phyloP scores from a whole-genome alignment of 805 yeast genomes.

The Saccharomyces cerevisiae region DNA sequence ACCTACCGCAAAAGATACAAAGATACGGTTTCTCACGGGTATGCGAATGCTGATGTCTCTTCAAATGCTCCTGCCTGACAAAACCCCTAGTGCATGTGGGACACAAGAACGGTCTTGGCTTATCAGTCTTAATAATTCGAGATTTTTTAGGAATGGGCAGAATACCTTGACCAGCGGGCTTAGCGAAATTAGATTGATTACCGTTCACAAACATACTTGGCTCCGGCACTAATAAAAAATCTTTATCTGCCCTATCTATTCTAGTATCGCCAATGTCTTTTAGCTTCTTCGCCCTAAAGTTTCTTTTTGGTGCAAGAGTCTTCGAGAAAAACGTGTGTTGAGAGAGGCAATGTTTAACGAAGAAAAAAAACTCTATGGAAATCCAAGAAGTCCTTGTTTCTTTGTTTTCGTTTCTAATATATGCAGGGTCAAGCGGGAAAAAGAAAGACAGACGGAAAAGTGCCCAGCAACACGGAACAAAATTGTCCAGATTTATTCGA shows the following conservation, averaged over 20 bases:
- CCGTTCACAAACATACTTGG: not conserved
- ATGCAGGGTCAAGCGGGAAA: not conserved
- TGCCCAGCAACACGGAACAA: not conserved
- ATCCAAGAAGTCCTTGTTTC: not conserved
- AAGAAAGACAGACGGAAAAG: not conserved
- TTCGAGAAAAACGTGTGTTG: not conserved
- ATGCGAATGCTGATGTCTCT: slow-evolving; percentile 88
- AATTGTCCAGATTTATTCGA: not conserved
- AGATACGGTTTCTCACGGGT: slow-evolving; percentile 94
- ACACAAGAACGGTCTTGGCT: slow-evolving; percentile 91
- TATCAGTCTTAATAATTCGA: slow-evolving; percentile 75
- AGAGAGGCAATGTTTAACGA: not conserved
- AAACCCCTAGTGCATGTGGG: slow-evolving; percentile 88
- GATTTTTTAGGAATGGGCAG: slow-evolving; percentile 84
- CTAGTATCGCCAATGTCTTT: not conserved
- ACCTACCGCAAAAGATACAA: slow-evolving; percentile 92
- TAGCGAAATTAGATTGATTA: not conserved
- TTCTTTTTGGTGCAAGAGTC: not conserved
- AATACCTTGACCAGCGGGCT: slow-evolving; percentile 10
- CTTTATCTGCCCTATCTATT: not conserved
- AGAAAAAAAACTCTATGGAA: not conserved
- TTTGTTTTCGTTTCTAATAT: not conserved
- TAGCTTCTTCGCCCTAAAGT: not conserved
- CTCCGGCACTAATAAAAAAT: not conserved
- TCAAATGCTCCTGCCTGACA: slow-evolving; percentile 89